Base-by-base conservation (phyloP, 164 flowering plant species). In the Tinospora cordifolia region DNA sequence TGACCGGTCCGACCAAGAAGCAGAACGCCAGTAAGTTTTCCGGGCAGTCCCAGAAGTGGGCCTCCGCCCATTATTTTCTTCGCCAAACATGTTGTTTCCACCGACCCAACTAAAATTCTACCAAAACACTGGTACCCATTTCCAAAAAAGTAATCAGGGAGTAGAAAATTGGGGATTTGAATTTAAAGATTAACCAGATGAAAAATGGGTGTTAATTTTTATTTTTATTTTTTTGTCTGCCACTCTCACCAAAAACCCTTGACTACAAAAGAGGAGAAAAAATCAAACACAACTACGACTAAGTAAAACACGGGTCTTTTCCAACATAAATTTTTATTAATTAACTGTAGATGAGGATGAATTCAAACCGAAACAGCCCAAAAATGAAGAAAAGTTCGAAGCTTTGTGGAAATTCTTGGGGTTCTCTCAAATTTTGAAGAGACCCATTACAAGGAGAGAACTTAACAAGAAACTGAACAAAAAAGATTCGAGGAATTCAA, bases 1-100 rank as follows among this genome's bases (percentile, higher is more conserved):
- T 64, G 89, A 86, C 13, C 90, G 81, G 44, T 80, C 88, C n/a
- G 86, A 71, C 93, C 93, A 90, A 1, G 96, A 87, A 38, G 77
- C 88, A 0, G 96, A 90, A 46, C 96, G 80, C 24, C 86, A 76
- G 73, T 75, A 90, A 0, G 82, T 68, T 63, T 73, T 86, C 77
- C 86, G 76, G 26, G 69, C 36, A 30, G 69, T 68, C 46, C 80
- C 81, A 58, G 83, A 34, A 36, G 49, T 72, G 76, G 30, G 36
- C 36, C 11, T 27, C 70, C 74, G 64, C 62, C 67, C 81, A 15
- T 75, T 75, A 11, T 76, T 83, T 64, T 82, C 81, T 34, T 78
- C 79, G 17, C 83, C 82, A 69, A 80, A 78, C 90, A 84, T 89
- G 26, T 74, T 77, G 47, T 54, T 30, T 40, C 41, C 66, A 68